These are phyloP conservation scores for Ampelocalamus luodianensis DNA, from an alignment of 176 grass and related monocot genomes.

Conservation along the genomic window DNA sequence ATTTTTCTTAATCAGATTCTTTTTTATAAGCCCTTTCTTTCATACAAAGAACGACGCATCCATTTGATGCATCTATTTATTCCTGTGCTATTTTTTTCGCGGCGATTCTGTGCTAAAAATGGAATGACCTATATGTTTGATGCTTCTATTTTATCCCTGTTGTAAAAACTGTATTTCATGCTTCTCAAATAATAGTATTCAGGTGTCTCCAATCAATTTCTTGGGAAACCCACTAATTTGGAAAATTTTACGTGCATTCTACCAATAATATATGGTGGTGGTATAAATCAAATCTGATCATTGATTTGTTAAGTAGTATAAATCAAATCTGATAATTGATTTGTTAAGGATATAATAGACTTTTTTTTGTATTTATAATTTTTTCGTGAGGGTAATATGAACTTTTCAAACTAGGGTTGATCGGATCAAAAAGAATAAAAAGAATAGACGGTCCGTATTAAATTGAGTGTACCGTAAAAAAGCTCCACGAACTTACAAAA, in stretches of 20 bases:
- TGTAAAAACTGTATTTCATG: neutral
- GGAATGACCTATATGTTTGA: neutral
- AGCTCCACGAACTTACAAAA: neutral
- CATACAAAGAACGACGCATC: neutral
- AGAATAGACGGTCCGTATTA: too few relatives aligned
- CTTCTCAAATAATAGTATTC: neutral
- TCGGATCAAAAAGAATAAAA: too few relatives aligned
- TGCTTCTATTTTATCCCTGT: neutral
- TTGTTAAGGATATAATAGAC: too few relatives aligned
- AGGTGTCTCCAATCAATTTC: constrained; percentile 21
- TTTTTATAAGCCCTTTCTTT: constrained; percentile 5
- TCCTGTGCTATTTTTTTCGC: neutral
- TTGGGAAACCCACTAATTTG: neutral
- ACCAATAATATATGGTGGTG: too few relatives aligned
- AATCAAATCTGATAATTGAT: too few relatives aligned
- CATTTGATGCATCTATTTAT: neutral
- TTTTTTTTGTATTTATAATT: too few relatives aligned
- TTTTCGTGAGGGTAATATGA: too few relatives aligned
- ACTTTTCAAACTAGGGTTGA: too few relatives aligned
- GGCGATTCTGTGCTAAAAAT: neutral
- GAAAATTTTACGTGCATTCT: too few relatives aligned
- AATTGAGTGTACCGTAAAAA: too few relatives aligned
- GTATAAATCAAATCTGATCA: too few relatives aligned
- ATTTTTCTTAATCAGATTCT: constrained; percentile 21
- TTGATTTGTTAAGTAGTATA: too few relatives aligned